Base-by-base conservation (phyloP, 345 rosid genomes). In the Dipteronia dyeriana region DNA sequence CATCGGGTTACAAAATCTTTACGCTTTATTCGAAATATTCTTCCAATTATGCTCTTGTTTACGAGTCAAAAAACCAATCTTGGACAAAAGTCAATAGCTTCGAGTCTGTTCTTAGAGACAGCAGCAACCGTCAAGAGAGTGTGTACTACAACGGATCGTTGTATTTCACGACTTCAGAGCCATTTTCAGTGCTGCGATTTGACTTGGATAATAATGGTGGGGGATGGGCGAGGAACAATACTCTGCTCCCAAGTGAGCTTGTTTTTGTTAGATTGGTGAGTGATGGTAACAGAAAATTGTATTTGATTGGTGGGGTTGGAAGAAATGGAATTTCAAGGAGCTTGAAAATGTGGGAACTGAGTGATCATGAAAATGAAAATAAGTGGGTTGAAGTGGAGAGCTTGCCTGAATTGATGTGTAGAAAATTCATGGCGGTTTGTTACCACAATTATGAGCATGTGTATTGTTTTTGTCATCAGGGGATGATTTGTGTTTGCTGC, bases 371-470 rank as follows among this genome's bases (percentile, higher is more conserved):
- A 34, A 34, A 34, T 3, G 87, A 68, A 29, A 80, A 86, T 75
- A 81, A 57, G 9, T 93, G 92, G 97, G 49, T 75, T 8, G 94
- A 90, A 81, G 23, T 81, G n/a, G 98, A 87, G 74, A 84, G 81
- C 17, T 45, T 95, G 72, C 99, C 99, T 25, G 91, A 91, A 65
- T 54, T 85, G 85, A 91, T 95, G 88, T 90, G 94, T 66, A 83
- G 89, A 82, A 93, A 95, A 71, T 92, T 95, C 38, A 79, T 90
- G 83, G 91, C 94, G 19, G 96, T 95, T 7, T 92, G 96, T 70
- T 95, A 95, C 81, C 98, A 95, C 64, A 91, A 90, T 25, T 95
- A 95, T 63, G 98, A 91, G 74, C 94, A 92, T 68, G 93, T 93
- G n/a, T 90, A 92, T 51, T 92, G 98, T 76, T 69, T 95, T 23